A percentile compares a stretch with the other conserved stretches of the same genome.
phyloP scores from a whole-genome alignment of 1,284 basidiomycete genomes.

The Prillingera fragicola region DNA sequence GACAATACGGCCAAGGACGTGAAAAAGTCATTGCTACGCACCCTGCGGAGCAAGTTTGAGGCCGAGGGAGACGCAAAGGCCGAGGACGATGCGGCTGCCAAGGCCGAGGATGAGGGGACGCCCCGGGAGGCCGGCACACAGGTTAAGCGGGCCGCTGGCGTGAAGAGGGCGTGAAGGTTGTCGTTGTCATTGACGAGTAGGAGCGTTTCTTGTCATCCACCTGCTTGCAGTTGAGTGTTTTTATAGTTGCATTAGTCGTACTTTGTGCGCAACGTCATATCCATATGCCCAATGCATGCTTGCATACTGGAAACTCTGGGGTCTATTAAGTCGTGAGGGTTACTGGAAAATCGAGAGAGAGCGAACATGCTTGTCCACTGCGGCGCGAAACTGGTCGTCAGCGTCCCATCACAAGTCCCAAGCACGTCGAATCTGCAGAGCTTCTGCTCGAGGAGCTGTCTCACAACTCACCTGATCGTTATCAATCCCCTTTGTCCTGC shows the following conservation, averaged over 20 bases:
- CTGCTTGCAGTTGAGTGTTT: no score
- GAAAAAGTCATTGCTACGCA: constrained; percentile 72
- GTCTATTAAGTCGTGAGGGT: no score
- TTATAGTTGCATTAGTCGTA: no score
- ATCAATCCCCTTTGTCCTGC: constrained; percentile 72
- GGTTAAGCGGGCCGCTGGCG: not conserved
- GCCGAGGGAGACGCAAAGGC: constrained; percentile 38
- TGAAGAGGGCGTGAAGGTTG: not conserved
- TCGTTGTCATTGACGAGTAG: no score
- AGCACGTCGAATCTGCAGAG: not conserved
- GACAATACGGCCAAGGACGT: constrained; percentile 62
- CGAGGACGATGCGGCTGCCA: constrained; percentile 3
- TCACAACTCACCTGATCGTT: constrained; percentile 57
- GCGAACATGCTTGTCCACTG: constrained; percentile 67
- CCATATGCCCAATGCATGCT: no score
- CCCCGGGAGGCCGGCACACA: constrained; percentile 7
- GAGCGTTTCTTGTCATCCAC: not conserved
- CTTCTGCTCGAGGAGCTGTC: not conserved
- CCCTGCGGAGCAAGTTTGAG: constrained; percentile 65
- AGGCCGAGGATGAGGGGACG: constrained; percentile 7
- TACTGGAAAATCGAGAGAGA: constrained; percentile 44
- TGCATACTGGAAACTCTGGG: no score
- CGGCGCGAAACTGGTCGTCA: constrained; percentile 64
- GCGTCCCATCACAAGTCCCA: not conserved
- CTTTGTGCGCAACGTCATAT: no score